Evolutionary conservation across 1,284 basidiomycete genomes (phyloP).

Genomic region (Sporisorium exsertum): DNA sequence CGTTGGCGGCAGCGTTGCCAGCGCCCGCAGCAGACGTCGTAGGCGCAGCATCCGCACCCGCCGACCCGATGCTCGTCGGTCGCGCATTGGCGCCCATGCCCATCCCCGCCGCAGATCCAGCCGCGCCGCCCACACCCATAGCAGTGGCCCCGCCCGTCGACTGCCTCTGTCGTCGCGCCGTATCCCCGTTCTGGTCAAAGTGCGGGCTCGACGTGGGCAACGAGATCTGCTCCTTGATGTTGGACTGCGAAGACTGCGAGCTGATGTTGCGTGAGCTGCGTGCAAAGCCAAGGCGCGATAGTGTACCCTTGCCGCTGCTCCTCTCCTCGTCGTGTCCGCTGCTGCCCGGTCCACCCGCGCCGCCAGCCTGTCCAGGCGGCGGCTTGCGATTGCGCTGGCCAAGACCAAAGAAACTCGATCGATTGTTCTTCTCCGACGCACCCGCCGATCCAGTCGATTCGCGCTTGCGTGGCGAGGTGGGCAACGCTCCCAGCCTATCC

Average conservation of each 20-base stretch:
- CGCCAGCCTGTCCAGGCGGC: conserved; percentile 31
- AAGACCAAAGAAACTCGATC: conserved; percentile 61
- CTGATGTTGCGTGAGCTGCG: conserved; percentile 44
- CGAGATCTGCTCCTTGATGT: conserved; percentile 66
- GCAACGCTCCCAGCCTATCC: conserved; percentile 46
- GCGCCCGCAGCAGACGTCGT: conserved; percentile 19
- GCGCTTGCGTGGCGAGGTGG: conserved; percentile 52
- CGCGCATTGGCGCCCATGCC: conserved; percentile 25
- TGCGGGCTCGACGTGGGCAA: conserved; percentile 62
- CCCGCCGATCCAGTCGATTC: conserved; percentile 49
- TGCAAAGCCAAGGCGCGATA: conserved; percentile 56
- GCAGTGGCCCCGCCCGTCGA: conserved; percentile 26
- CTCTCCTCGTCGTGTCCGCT: conserved; percentile 37
- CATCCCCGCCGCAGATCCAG: conserved; percentile 18
- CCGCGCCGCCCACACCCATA: conserved; percentile 1
- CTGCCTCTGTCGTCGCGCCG: conserved; percentile 47
- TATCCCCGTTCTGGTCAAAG: conserved; percentile 60
- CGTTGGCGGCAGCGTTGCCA: conserved; percentile 13
- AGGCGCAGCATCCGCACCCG: conserved; percentile 43
- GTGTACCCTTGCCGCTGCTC: conserved; percentile 44
- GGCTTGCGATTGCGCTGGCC: conserved; percentile 56
- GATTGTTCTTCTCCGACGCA: conserved; percentile 39
- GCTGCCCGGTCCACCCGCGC: conserved; percentile 17
- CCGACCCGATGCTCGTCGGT: conserved; percentile 31
- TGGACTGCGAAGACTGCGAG: conserved; percentile 37